A percentile compares a stretch with the other conserved stretches of the same genome.
Conservation (phyloP, 2,329 filamentous ascomycete species). For the Monosporascus sp. region DNA sequence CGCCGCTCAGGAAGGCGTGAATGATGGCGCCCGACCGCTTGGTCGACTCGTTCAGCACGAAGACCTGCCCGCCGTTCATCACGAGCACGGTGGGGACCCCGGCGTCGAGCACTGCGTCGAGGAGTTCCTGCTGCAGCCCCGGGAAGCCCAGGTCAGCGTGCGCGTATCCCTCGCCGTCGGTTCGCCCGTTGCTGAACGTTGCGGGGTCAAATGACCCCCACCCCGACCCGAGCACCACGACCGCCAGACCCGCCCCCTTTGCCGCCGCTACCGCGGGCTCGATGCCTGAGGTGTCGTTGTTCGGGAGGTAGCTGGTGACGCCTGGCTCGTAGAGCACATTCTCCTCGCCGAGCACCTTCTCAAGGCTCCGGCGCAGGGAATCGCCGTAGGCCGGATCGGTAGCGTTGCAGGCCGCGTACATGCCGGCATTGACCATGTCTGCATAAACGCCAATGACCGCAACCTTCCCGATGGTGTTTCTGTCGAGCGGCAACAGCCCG, state of each 20-base stretch:
- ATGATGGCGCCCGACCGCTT: conserved; percentile 47
- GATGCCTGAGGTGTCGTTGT: conserved; percentile 3
- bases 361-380: conserved; percentile 14
- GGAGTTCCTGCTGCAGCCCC: conserved; percentile 27
- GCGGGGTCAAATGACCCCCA: conserved; percentile 12
- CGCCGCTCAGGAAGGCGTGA: conserved; percentile 57
- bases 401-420: conserved; percentile 10
- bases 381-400: conserved; percentile 13
- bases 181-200: conserved; percentile 24
- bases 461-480: conserved; percentile 4
- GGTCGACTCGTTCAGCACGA: conserved; percentile 23
- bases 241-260: conserved; percentile 21
- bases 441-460: conserved; percentile 13
- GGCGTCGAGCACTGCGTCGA: conserved; percentile 25
- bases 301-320: conserved; percentile 9
- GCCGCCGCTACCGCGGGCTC: conserved; percentile 20
- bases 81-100: conserved; percentile 22
- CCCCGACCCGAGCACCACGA: conserved; percentile 24
- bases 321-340: conserved; percentile 16
- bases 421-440: conserved; percentile 12
- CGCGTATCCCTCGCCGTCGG: conserved; percentile 27
- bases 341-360: conserved; percentile 9
- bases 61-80: conserved; percentile 24
- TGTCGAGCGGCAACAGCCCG: conserved; percentile 5
- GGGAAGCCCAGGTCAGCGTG: conserved; percentile 27